Evolutionary conservation across 2,329 filamentous ascomycete genomes (phyloP).

Genomic region (Trichoderma simmonsii): DNA sequence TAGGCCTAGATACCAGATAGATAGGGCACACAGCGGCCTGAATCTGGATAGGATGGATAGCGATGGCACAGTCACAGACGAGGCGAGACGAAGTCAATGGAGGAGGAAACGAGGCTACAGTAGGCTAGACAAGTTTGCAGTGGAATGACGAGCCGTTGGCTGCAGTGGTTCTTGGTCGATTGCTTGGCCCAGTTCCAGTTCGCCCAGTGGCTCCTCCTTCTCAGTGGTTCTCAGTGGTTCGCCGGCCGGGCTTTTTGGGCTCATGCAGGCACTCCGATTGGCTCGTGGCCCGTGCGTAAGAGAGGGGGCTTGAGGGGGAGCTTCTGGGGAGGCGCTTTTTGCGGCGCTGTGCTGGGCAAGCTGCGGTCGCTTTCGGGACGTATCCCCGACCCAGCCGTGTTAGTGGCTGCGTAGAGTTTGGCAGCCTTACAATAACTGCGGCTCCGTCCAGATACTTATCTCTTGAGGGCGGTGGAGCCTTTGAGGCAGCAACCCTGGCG

Average conservation of each 20-base stretch:
- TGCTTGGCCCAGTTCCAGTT: too few species aligned
- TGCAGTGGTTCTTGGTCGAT: too few species aligned
- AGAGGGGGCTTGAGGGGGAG: neutral
- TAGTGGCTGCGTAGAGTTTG: neutral
- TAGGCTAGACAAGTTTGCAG: neutral
- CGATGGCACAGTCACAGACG: too few species aligned
- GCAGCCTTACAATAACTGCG: neutral
- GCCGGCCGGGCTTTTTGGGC: neutral
- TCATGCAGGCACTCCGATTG: conserved; percentile 12
- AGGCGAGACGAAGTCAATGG: neutral
- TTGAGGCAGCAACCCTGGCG: conserved; percentile 6
- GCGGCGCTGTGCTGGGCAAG: neutral
- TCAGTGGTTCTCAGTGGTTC: neutral
- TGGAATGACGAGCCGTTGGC: neutral
- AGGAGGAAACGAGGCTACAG: neutral
- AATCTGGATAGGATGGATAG: too few species aligned
- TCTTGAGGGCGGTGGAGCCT: neutral
- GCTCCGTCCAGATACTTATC: neutral
- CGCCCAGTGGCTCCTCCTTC: too few species aligned
- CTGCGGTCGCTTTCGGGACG: neutral
- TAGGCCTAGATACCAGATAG: too few species aligned
- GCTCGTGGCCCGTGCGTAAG: conserved; percentile 11
- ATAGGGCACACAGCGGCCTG: too few species aligned
- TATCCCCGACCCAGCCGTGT: conserved; percentile 3
- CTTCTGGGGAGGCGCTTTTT: neutral